phyloP scores from a whole-genome alignment of 1,284 basidiomycete species.

The Mycosarcoma maydis region DNA sequence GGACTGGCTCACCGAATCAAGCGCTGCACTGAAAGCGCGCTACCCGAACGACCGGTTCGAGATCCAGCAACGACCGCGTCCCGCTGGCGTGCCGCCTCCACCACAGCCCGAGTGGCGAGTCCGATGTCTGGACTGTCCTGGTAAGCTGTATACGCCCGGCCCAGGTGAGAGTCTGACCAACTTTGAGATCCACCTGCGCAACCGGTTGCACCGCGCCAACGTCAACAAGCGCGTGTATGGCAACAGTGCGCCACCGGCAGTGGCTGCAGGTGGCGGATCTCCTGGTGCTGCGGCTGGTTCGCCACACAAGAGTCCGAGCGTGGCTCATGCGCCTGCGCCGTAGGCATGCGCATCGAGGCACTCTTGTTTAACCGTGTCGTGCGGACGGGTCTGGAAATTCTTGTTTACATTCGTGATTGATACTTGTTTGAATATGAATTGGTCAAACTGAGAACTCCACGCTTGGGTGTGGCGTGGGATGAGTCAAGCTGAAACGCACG shows the following conservation, averaged over 20 bases:
- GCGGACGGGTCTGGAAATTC: too few species aligned
- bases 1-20: conserved; percentile 76
- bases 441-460: too few species aligned
- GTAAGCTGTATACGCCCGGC: conserved; percentile 92
- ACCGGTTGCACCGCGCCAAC: conserved; percentile 74
- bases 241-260: conserved; percentile 18
- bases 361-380: too few species aligned
- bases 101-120: conserved; percentile 80
- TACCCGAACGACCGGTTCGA: conserved; percentile 84
- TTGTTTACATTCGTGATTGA: too few species aligned
- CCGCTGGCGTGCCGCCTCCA: conserved; percentile 38
- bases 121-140: conserved; percentile 92
- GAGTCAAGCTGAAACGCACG: too few species aligned
- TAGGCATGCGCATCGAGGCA: too few species aligned
- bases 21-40: conserved; percentile 75
- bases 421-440: too few species aligned
- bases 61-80: conserved; percentile 44
- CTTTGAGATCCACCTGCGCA: conserved; percentile 90
- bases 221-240: conserved; percentile 54
- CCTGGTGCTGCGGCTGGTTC: conserved; percentile 1
- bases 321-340: too few species aligned
- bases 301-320: conserved; percentile 13
- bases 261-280: background rate
- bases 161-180: conserved; percentile 87
- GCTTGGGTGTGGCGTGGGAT: too few species aligned